Evolutionary conservation across 192 early-diverging fungal genomes (phyloP).

Genomic region (Obelidium mucronatum): DNA sequence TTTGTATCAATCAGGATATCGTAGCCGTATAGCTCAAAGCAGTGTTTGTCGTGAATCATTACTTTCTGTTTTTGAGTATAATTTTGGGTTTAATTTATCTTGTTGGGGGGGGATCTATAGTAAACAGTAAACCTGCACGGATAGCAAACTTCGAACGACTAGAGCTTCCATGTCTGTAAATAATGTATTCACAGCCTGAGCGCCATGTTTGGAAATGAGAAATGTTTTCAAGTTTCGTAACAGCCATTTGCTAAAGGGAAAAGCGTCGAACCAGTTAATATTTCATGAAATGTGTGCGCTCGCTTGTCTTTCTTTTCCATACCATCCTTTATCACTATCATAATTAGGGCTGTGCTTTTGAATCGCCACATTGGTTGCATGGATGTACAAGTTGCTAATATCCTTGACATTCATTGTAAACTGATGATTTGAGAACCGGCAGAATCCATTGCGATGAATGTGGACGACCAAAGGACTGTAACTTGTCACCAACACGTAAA

Average conservation of each 20-base stretch:
- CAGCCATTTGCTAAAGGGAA: constrained; percentile 60
- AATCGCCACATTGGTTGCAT: constrained; percentile 72
- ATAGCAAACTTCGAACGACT: constrained; percentile 63
- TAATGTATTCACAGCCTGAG: constrained; percentile 49
- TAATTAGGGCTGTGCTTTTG: constrained; percentile 69
- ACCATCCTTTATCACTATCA: constrained; percentile 58
- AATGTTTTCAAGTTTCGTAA: constrained; percentile 62
- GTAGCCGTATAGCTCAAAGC: constrained; percentile 71
- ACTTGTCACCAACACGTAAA: constrained; percentile 67
- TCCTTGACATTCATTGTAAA: constrained; percentile 72
- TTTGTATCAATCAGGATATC: constrained; percentile 68
- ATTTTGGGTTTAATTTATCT: too few species aligned
- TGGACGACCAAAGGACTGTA: constrained; percentile 66
- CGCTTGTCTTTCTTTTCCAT: neutral
- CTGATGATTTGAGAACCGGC: constrained; percentile 66
- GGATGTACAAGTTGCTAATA: constrained; percentile 70
- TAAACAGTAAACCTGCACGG: too few species aligned
- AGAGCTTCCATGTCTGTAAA: constrained; percentile 71
- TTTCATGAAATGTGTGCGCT: neutral
- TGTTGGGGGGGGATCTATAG: too few species aligned
- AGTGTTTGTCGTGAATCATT: constrained; percentile 77
- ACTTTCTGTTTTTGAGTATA: too few species aligned
- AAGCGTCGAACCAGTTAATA: neutral
- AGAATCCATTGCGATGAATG: constrained; percentile 71
- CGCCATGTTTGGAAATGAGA: constrained; percentile 62